A percentile compares a stretch with the other conserved stretches of the same genome.
Evolutionary conservation across 1,139 yeast species (phyloP).

Genomic region (Debaryomyces singareniensis): DNA sequence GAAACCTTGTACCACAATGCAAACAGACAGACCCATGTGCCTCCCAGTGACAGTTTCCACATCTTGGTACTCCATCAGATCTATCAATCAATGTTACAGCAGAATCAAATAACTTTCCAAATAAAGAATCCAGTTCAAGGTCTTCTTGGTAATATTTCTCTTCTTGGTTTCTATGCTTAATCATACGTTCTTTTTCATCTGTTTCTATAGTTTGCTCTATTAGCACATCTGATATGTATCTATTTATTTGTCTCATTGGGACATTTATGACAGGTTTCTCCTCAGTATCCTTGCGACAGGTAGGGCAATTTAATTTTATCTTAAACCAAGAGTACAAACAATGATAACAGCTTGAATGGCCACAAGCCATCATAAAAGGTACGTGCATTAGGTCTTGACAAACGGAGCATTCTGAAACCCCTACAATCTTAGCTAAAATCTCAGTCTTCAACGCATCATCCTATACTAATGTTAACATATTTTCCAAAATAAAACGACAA

Average conservation of each 20-base stretch:
- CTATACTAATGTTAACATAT: conserved; percentile 12
- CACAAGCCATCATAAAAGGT: conserved; percentile 37
- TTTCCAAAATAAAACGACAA: neutral
- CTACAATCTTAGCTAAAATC: conserved; percentile 18
- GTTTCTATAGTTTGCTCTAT: conserved; percentile 18
- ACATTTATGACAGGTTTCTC: conserved; percentile 41
- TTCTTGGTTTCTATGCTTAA: conserved; percentile 18
- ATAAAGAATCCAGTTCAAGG: conserved; percentile 26
- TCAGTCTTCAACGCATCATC: conserved; percentile 10
- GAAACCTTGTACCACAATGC: conserved; percentile 45
- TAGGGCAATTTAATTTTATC: conserved; percentile 46
- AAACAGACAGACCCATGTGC: conserved; percentile 51
- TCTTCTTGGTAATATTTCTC: conserved; percentile 33
- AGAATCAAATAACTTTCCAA: conserved; percentile 45
- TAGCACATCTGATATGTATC: conserved; percentile 21
- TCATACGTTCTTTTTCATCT: conserved; percentile 15
- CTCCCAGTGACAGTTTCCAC: conserved; percentile 83
- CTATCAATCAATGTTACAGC: conserved; percentile 49
- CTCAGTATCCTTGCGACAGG: conserved; percentile 41
- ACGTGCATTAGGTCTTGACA: conserved; percentile 42
- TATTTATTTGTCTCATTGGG: conserved; percentile 32
- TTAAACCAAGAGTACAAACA: conserved; percentile 49
- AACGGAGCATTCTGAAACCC: conserved; percentile 33
- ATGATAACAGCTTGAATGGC: conserved; percentile 41
- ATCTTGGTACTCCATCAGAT: conserved; percentile 75